phyloP scores from a whole-genome alignment of 495 filamentous ascomycete genomes.

The Aspergillus coremiiformis region DNA sequence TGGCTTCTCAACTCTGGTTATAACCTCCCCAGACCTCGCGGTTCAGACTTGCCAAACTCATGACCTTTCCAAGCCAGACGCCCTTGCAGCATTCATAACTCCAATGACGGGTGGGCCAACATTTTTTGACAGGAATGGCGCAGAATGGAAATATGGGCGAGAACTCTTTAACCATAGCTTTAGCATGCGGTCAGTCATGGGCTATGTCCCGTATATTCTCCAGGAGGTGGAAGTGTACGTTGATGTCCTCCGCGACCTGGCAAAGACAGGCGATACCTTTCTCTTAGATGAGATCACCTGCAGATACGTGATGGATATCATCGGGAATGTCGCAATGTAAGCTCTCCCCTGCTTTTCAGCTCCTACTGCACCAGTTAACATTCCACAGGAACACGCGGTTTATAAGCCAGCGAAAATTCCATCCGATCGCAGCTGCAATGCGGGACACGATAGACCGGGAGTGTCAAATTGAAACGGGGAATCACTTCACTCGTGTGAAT shows the following conservation, averaged over 20 bases:
- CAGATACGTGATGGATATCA: background rate
- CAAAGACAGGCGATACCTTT: background rate
- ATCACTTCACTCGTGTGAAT: background rate
- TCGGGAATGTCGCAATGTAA: constrained; percentile 1
- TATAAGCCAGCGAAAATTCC: background rate
- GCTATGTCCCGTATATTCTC: background rate
- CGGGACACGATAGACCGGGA: background rate
- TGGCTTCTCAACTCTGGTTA: background rate
- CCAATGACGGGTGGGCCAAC: constrained; percentile 1
- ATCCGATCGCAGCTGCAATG: constrained; percentile 1
- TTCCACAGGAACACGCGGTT: background rate
- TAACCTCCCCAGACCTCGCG: background rate
- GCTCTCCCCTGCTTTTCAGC: too few species aligned
- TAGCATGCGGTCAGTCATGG: background rate
- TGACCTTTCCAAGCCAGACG: background rate
- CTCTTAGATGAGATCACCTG: background rate
- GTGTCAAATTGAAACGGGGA: background rate
- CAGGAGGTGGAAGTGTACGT: background rate
- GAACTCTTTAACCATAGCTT: background rate
- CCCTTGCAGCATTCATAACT: background rate
- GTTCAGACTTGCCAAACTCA: constrained; percentile 1
- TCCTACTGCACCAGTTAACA: too few species aligned
- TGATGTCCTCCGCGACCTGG: background rate
- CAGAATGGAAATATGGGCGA: background rate
- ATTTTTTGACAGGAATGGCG: background rate